Evolutionary conservation across 1,284 basidiomycete species (phyloP).

Genomic region (Puccinia horiana): DNA sequence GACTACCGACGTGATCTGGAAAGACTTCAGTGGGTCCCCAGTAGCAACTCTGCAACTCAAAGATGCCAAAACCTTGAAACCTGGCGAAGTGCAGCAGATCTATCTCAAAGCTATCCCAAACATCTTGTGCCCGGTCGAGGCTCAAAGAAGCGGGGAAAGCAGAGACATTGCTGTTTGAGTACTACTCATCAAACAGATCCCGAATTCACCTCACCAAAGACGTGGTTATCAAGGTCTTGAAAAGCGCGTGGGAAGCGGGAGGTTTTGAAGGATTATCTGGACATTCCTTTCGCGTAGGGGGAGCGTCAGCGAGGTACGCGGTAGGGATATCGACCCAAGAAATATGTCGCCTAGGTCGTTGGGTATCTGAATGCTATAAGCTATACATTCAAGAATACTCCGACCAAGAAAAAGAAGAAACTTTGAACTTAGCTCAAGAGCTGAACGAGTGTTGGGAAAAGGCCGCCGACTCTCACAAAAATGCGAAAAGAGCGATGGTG

Average conservation of each 20-base stretch:
- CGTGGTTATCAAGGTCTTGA: neutral
- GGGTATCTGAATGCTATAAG: constrained; percentile 6
- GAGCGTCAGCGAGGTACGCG: neutral
- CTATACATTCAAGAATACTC: constrained; percentile 5
- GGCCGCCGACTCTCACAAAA: too few relatives aligned
- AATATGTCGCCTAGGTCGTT: neutral
- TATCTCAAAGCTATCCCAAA: too few relatives aligned
- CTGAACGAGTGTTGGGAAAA: too few relatives aligned
- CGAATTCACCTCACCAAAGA: neutral
- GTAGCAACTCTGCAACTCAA: too few relatives aligned
- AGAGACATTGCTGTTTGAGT: neutral
- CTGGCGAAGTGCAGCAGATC: too few relatives aligned
- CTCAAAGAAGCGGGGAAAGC: neutral
- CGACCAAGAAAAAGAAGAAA: neutral
- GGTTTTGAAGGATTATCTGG: neutral
- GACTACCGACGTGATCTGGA: too few relatives aligned
- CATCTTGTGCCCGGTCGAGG: too few relatives aligned
- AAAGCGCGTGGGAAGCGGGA: neutral
- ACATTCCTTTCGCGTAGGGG: constrained; percentile 2
- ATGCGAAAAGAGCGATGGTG: too few relatives aligned
- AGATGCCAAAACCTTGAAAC: too few relatives aligned
- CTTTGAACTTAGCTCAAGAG: neutral
- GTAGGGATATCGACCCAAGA: neutral
- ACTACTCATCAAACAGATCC: neutral
- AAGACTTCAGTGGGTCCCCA: too few relatives aligned